Base-by-base conservation (phyloP, 2,329 filamentous ascomycete species). In the Tolypocladium sp. region DNA sequence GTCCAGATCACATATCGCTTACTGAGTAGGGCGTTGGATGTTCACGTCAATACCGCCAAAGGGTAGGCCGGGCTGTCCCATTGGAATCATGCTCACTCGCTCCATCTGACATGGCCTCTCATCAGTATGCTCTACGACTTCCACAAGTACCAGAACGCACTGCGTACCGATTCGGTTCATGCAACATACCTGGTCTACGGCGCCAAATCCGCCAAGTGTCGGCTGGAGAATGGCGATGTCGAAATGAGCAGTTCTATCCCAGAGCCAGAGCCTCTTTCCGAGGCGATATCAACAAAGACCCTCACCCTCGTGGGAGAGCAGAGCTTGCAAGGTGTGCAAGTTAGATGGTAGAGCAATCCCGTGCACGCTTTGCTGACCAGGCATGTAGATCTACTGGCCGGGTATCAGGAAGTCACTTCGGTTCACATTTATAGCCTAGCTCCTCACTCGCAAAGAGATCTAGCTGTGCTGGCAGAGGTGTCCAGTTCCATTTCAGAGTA, bases 181-280 rank as follows among this genome's bases (percentile, higher is more conserved):
- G 94, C 93, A 52, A 97, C 92, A n/a, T 99, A 97, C 74, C 78
- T 97, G 55, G 71, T 99, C 53, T 89, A 87, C 56, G 94, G 93
- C 44, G 82, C 78, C 27, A 88, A 84, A 67, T 79, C 74, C 57
- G 67, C 68, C 7, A 68, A 70, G 22, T 71, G 74, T 17, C 65
- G 62, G 1, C 67, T 73, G 30, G 75, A 79, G 41, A 80, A 88
- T 65, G 83, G 77, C n/a, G 87, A 89, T 57, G 83, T 91, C 59
- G 85, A 87, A 52, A 88, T 90, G 75, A 82, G 79, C 55, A 87
- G 86, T 73, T 89, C 88, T 8, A 79, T 84, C 68, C 82, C 83
- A 20, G 81, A 84, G 8, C 59, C 66, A 12, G 69, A 71, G 8
- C 71, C 76, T 2, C 69, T 75, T 5, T 76, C 79, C 2, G 81